Evolutionary conservation across 177 flowering plant genomes (phyloP).

Genomic region (Vitis hybrid): DNA sequence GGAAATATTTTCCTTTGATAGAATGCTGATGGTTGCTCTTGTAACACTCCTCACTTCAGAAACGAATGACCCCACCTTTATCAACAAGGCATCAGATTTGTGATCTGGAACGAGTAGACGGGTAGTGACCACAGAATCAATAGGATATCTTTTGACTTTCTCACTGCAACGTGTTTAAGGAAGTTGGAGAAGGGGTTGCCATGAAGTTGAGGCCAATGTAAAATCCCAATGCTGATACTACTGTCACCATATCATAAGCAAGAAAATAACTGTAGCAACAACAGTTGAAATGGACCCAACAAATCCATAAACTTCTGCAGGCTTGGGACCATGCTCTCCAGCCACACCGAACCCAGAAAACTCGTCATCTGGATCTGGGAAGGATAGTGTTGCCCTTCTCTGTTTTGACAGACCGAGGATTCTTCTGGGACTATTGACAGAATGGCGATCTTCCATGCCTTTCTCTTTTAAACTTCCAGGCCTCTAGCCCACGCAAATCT

Average conservation of each 20-base stretch:
- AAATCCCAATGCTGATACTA: conserved; percentile 57
- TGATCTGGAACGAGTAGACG: too few species aligned
- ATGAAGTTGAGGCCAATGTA: conserved; percentile 84
- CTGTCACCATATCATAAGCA: conserved; percentile 56
- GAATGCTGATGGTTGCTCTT: too few species aligned
- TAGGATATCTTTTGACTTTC: too few species aligned
- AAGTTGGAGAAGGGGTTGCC: conserved; percentile 73
- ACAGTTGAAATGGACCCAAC: conserved; percentile 81
- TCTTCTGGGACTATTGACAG: conserved; percentile 80
- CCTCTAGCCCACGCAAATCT: not conserved
- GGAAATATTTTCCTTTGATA: too few species aligned
- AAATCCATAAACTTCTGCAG: conserved; percentile 89
- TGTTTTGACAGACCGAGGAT: conserved; percentile 65
- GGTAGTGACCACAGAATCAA: too few species aligned
- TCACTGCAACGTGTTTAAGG: conserved; percentile 40
- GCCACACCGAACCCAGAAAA: conserved; percentile 51
- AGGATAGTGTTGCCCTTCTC: conserved; percentile 45
- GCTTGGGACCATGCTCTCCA: conserved; percentile 75
- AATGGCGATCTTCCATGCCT: not conserved
- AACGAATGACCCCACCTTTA: too few species aligned
- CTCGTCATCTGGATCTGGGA: conserved; percentile 52
- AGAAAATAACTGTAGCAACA: conserved; percentile 47
- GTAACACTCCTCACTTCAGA: too few species aligned
- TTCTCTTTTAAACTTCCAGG: too few species aligned
- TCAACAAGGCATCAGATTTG: too few species aligned